Base-by-base conservation (phyloP, 441 rosid species). In the Gossypium gossypioides region DNA sequence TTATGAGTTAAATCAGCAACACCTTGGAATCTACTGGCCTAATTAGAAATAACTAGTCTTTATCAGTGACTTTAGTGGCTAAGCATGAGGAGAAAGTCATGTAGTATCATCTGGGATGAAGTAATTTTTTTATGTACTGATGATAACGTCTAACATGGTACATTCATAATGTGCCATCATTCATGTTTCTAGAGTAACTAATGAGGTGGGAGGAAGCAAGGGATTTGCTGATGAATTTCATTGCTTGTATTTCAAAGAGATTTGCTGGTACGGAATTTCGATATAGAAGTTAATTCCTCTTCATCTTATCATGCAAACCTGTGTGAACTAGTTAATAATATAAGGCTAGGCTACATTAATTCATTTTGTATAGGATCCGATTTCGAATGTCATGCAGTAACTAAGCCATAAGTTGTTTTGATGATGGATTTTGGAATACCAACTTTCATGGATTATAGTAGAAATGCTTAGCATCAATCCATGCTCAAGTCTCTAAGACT, bases 1-100 rank as follows among this genome's bases (percentile, higher is more conserved):
- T 83, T 80, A 84, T 89, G 91, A 76, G 81, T 78, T 87, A 40
- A 75, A 80, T 65, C 32, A 68, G 37, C 12, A 12, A 37, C 3
- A 34, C 48, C n/a, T 65, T 46, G 55, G 32, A 46, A 13, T 44
- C n/a, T 46, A 10, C 55, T 24, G 70, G 21, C 54, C n/a, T 9
- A 34, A 15, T 50, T 68, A 52, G 16, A 65, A 64, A 65, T 18
- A 52, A 18, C 32, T 16, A 12, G 50, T 16, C 50, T 18, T 18
- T 55, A 69, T 19, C 50, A 9, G 16, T 32, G 18, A 18, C 25
- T 52, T 27, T 12, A 29, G 25, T 12, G 27, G 48, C 61, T 29
- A 12, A 5, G 44, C 27, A 40, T 10, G 29, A 51, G 61, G 42
- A 68, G 15, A 37, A 15, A 22, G 44, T 40, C 40, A 34, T 16